These are phyloP conservation scores for Zea mays DNA, from an alignment of 176 grass and related monocot species.

Conservation along the genomic window Zm-B73-REFERENCE-NAM-5.0 NC_050096.1:45160001-45160500, in stretches of 20 bases:
- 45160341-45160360: neutral
- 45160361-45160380: constrained; percentile 30
- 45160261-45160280: too few relatives aligned
- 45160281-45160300: constrained; percentile 5
- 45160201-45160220: neutral
- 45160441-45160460: constrained; percentile 28
- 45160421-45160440: constrained; percentile 13
- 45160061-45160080: neutral
- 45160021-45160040: neutral
- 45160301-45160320: constrained; percentile 3
- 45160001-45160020: neutral
- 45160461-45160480: constrained; percentile 44
- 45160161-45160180: too few relatives aligned
- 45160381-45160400: too few relatives aligned
- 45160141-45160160: too few relatives aligned
- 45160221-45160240: neutral
- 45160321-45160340: neutral
- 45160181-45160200: neutral
- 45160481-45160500: too few relatives aligned
- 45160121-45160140: neutral
- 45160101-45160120: neutral
- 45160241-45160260: too few relatives aligned
- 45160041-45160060: neutral
- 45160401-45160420: too few relatives aligned
- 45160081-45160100: neutral